A percentile compares a stretch with the other conserved stretches of the same genome.
Conservation (phyloP, 352 stramenopile genomes). For the Pythium oligandrum region DNA sequence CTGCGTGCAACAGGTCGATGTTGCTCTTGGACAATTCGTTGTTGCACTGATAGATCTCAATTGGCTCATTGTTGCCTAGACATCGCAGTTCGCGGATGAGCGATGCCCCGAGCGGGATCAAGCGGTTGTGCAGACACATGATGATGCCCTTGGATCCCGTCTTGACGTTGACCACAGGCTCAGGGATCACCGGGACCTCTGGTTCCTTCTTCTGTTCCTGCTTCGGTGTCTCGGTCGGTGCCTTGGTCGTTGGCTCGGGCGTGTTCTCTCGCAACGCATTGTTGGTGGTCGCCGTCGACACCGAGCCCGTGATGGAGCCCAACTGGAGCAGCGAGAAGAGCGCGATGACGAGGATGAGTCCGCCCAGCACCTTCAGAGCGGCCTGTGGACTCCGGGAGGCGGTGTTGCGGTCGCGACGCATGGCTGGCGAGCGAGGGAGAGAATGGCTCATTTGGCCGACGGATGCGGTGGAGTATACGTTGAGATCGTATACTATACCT, state of each 20-base stretch:
- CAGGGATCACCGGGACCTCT: constrained; percentile 3
- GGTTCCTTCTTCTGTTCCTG: not conserved
- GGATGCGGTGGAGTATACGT: not conserved
- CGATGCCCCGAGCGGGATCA: constrained; percentile 25
- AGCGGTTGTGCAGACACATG: constrained; percentile 24
- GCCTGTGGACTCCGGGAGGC: constrained; percentile 5
- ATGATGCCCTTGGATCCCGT: constrained; percentile 23
- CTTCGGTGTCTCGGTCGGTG: constrained; percentile 3
- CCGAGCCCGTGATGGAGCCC: constrained; percentile 8
- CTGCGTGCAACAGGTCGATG: constrained; percentile 9
- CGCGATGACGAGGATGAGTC: constrained; percentile 13
- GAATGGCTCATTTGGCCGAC: not conserved
- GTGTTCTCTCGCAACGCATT: not conserved
- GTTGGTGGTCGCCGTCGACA: not conserved
- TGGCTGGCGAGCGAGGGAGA: not conserved
- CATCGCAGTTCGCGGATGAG: constrained; percentile 24
- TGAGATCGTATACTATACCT: not conserved
- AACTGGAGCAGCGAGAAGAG: constrained; percentile 15
- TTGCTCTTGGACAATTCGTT: constrained; percentile 19
- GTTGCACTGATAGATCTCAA: constrained; percentile 23
- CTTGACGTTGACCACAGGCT: constrained; percentile 7
- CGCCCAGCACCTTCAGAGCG: constrained; percentile 14
- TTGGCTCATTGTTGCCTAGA: constrained; percentile 20
- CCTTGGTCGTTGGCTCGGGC: not conserved
- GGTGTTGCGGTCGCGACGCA: constrained; percentile 14